A percentile compares a stretch with the other conserved stretches of the same genome.
Evolutionary conservation across 768 basidiomycete genomes (phyloP).

Genomic region (Russula emetica): DNA sequence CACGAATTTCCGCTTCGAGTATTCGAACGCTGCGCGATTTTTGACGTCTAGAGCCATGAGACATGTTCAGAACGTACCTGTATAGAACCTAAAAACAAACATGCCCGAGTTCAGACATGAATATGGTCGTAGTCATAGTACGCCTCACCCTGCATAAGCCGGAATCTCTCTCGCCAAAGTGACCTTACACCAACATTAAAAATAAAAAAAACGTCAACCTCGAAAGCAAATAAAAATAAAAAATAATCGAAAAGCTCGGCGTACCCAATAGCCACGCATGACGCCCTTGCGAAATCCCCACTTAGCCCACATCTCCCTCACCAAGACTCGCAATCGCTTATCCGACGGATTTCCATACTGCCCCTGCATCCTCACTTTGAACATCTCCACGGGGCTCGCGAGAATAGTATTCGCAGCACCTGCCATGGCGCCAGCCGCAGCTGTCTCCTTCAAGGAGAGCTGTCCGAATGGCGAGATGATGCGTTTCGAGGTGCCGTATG

Average conservation of each 20-base stretch:
- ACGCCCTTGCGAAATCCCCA: slow-evolving; percentile 86
- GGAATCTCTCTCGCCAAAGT: slow-evolving; percentile 93
- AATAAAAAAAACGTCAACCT: neutral
- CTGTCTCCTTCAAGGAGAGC: slow-evolving; percentile 72
- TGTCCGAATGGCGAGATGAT: slow-evolving; percentile 87
- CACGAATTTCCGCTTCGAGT: slow-evolving; percentile 73
- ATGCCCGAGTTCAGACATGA: neutral
- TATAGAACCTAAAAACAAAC: slow-evolving; percentile 55
- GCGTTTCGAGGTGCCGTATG: slow-evolving; percentile 78
- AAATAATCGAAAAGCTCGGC: slow-evolving; percentile 24
- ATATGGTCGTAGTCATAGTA: too few relatives aligned
- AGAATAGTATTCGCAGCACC: slow-evolving; percentile 87
- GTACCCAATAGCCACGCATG: slow-evolving; percentile 97
- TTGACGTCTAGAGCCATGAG: neutral
- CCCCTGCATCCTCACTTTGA: slow-evolving; percentile 97
- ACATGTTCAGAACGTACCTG: slow-evolving; percentile 40
- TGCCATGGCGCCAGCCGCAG: slow-evolving; percentile 85
- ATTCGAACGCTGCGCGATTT: slow-evolving; percentile 68
- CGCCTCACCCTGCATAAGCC: slow-evolving; percentile 77
- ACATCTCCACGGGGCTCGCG: slow-evolving; percentile 96
- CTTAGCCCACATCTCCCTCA: slow-evolving; percentile 77
- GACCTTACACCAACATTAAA: slow-evolving; percentile 47
- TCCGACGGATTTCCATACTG: slow-evolving; percentile 83
- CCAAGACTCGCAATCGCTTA: slow-evolving; percentile 67
- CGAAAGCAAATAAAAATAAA: neutral